Base-by-base conservation (phyloP, 768 basidiomycete species). In the Trametopsis cervina region DNA sequence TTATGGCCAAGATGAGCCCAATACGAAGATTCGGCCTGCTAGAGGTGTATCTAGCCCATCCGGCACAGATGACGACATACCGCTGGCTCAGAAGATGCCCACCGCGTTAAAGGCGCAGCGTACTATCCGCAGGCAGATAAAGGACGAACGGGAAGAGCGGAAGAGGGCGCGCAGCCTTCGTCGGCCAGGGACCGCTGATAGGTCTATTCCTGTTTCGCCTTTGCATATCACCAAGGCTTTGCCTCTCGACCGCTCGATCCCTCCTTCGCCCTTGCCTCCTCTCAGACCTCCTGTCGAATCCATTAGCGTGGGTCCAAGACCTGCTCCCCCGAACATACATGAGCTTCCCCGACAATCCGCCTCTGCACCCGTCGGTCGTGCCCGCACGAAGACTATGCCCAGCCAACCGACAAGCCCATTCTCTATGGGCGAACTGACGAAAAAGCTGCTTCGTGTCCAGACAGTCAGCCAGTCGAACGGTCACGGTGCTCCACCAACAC, bases 21-120 rank as follows among this genome's bases (percentile, higher is more conserved):
- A 38, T 22, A 11, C 35, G 22, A 46, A 23, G 36, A 4, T 27
- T 43, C 45, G 45, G 5, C 36, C 17, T 7, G 33, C 41, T 21
- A 18, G 42, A 40, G 22, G 44, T 35, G 11, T n/a, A n/a, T n/a
- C 10, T 21, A 15, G 7, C 49, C 44, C 38, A n/a, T 40, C 37
- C 36, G 51, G 22, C 39, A 53, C 58, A 42, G 57, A 88, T 46
- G 91, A 95, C 60, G 85, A 95, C 56, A 70, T 91, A 1, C 92
- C 92, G 1, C 73, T 95, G 13, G 92, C 90, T 2, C 80, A 78
- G 54, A 74, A 82, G 24, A 89, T 91, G 46, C 92, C 91, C 3
- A 83, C 81, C 1, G 92, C 92, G 3, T 66, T 95, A 49, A 76
- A 72, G 2, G 91, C 89, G 9, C 92, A 95, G 58, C 81, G 78